Evolutionary conservation across 768 basidiomycete genomes (phyloP).

Genomic region (Termitomyces sp.): DNA sequence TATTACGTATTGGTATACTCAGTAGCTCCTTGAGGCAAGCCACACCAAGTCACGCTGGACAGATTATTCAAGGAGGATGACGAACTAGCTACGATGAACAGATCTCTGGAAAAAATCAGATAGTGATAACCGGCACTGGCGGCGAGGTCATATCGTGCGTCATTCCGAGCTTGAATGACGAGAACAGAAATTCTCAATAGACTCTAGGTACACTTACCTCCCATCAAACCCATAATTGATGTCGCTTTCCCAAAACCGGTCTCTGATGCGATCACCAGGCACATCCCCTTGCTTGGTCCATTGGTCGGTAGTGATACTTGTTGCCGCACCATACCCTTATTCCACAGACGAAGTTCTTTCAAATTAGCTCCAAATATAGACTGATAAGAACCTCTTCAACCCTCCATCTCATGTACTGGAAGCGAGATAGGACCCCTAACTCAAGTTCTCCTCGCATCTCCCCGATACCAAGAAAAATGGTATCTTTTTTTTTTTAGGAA

Average conservation of each 20-base stretch:
- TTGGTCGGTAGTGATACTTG: too few relatives aligned
- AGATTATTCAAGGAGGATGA: neutral
- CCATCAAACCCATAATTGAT: neutral
- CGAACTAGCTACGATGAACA: neutral
- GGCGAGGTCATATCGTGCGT: neutral
- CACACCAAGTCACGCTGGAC: neutral
- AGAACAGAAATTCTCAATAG: neutral
- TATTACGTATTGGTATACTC: neutral
- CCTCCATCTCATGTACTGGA: too few relatives aligned
- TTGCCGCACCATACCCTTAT: too few relatives aligned
- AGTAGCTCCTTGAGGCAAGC: neutral
- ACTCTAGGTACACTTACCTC: neutral
- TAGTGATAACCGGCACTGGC: neutral
- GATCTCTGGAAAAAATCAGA: too few relatives aligned
- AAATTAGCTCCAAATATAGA: too few relatives aligned
- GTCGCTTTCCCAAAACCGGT: neutral
- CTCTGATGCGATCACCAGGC: neutral
- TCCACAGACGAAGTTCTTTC: too few relatives aligned
- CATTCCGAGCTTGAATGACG: neutral
- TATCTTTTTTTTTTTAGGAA: too few relatives aligned
- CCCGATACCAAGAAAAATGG: too few relatives aligned
- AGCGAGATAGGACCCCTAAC: too few relatives aligned
- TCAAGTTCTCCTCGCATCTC: too few relatives aligned
- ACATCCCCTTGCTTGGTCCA: neutral
- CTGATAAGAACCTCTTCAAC: too few relatives aligned